These are phyloP conservation scores for Raphanus sativus DNA, from an alignment of 345 rosid genomes.

Conservation along the genomic window DNA sequence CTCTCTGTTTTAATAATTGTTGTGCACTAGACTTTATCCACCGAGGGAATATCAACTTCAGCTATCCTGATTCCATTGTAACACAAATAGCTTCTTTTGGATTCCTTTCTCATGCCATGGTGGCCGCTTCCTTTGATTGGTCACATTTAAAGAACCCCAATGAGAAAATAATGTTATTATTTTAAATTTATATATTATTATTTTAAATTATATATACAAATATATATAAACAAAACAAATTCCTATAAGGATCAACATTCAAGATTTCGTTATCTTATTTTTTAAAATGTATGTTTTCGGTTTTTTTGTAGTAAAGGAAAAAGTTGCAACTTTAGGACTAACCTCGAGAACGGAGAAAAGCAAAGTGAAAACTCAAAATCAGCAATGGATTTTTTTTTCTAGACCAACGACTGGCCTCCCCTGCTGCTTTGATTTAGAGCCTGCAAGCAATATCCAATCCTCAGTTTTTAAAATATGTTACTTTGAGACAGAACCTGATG, in stretches of 20 bases:
- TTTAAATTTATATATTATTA: no score
- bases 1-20: slow-evolving; percentile 19
- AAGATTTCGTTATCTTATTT: slow-evolving; percentile 29
- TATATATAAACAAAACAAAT: not conserved
- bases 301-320: slow-evolving; percentile 33
- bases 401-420: slow-evolving; percentile 43
- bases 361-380: slow-evolving; percentile 32
- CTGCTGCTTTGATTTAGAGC: slow-evolving; percentile 25
- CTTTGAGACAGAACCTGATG: slow-evolving; percentile 41
- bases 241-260: not conserved
- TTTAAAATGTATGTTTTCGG: slow-evolving; percentile 27
- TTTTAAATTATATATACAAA: slow-evolving; percentile 10
- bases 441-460: slow-evolving; percentile 33
- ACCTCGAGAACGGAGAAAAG: slow-evolving; percentile 41
- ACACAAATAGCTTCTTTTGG: slow-evolving; percentile 20
- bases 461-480: slow-evolving; percentile 33
- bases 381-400: slow-evolving; percentile 36
- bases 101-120: slow-evolving; percentile 21
- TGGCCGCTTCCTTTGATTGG: slow-evolving; percentile 29
- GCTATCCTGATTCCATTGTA: slow-evolving; percentile 17
- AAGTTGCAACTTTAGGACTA: slow-evolving; percentile 43
- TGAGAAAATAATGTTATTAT: slow-evolving; percentile 4
- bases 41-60: slow-evolving; percentile 17
- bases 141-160: slow-evolving; percentile 17
- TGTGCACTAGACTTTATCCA: slow-evolving; percentile 27